phyloP scores from a whole-genome alignment of 2,329 filamentous ascomycete genomes.

The Torrubiellomyces zombiae region DNA sequence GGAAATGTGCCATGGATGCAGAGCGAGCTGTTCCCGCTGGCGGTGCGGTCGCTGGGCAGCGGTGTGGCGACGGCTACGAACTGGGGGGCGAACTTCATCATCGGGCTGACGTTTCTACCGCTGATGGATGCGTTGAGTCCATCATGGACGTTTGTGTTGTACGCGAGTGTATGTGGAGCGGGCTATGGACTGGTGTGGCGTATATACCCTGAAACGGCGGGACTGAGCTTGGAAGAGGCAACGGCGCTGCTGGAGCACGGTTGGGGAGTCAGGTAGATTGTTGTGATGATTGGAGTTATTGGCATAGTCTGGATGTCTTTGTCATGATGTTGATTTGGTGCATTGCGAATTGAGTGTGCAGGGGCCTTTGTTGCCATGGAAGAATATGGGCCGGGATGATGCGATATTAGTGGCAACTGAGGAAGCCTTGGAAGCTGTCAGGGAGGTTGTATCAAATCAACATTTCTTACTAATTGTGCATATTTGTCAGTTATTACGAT shows the following conservation, averaged over 20 bases:
- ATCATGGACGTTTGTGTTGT: conserved; percentile 64
- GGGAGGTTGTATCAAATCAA: no score
- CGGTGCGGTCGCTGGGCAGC: conserved; percentile 56
- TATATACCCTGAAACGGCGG: conserved; percentile 78
- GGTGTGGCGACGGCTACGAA: conserved; percentile 64
- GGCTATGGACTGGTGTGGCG: conserved; percentile 54
- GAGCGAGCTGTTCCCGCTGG: conserved; percentile 72
- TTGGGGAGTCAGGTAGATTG: conserved; percentile 53
- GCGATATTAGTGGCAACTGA: no score
- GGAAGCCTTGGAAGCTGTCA: no score
- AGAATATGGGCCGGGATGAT: no score
- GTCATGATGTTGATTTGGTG: no score
- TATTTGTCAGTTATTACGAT: no score
- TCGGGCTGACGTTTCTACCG: conserved; percentile 76
- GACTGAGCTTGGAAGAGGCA: conserved; percentile 66
- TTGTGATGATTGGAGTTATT: no score
- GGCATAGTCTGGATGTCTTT: no score
- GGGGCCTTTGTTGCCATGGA: no score
- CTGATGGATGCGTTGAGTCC: conserved; percentile 66
- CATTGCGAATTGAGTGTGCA: no score
- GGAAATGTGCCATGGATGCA: conserved; percentile 96
- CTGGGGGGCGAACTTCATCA: conserved; percentile 74
- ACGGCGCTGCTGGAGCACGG: conserved; percentile 52
- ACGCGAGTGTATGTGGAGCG: conserved; percentile 50
- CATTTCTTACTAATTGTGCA: no score